phyloP scores from a whole-genome alignment of 108 stramenopile genomes.

The Pseudonitzschia multistriata region DNA sequence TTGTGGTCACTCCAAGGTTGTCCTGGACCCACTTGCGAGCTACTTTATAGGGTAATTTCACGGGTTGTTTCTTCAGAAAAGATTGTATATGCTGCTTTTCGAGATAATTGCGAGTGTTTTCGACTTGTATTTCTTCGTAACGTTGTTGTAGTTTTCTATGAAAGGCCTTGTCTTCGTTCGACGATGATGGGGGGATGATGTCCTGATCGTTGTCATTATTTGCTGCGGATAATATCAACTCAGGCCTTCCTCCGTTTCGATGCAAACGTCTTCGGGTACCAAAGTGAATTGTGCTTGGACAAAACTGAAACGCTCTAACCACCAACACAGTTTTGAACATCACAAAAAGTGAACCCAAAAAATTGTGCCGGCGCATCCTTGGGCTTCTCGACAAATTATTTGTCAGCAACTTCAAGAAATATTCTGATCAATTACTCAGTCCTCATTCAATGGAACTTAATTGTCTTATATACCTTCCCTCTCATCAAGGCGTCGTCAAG shows the following conservation, averaged over 20 bases:
- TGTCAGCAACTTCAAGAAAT: too few species aligned
- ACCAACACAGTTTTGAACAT: too few species aligned
- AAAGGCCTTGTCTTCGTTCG: not conserved
- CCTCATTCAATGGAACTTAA: too few species aligned
- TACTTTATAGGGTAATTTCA: constrained; percentile 48
- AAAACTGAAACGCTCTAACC: too few species aligned
- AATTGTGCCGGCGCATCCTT: too few species aligned
- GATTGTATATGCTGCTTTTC: constrained; percentile 50
- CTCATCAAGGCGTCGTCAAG: too few species aligned
- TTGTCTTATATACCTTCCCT: too few species aligned
- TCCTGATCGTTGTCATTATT: constrained; percentile 11
- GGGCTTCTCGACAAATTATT: too few species aligned
- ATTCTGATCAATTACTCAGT: too few species aligned
- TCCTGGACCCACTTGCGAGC: constrained; percentile 54
- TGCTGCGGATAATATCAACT: not conserved
- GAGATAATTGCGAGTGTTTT: constrained; percentile 35
- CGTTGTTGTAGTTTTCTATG: constrained; percentile 12
- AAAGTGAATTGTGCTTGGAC: too few species aligned
- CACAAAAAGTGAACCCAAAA: too few species aligned
- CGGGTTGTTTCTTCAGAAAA: constrained; percentile 45
- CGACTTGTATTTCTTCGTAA: constrained; percentile 34
- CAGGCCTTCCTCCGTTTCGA: not conserved
- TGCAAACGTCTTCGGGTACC: too few species aligned
- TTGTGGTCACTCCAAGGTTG: constrained; percentile 52
- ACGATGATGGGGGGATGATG: not conserved